Base-by-base conservation (phyloP, 2,329 filamentous ascomycete genomes). In the Ascochyta fabae region DNA sequence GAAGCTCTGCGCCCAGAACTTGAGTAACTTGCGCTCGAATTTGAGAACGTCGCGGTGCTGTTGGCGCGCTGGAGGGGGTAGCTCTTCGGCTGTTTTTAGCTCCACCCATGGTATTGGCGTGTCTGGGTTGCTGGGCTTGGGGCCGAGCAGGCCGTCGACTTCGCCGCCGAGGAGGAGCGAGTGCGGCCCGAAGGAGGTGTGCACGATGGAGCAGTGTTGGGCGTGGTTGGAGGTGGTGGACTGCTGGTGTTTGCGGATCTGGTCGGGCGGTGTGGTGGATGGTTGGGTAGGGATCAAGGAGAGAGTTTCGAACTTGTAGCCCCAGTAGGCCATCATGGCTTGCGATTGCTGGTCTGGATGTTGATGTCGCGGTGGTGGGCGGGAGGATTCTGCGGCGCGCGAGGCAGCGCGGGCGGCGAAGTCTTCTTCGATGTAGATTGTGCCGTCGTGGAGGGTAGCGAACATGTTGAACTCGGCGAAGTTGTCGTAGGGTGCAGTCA, bases 1-100 rank as follows among this genome's bases (percentile, higher is more conserved):
- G 71, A 96, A 99, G 0, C 91, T 96, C 75, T 98, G 95, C 13
- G 94, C 91, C 95, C 95, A 99, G 78, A 94, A 96, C 70, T 96
- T 96, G 76, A 96, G 85, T 50, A 98, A 83, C 74, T 98, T 98
- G 44, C 90, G 86, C 76, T 97, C 91, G 72, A 94, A 96, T 60
- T 87, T 89, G 19, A 88, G 77, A 69, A 86, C 82, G 67, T 95
- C 90, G 42, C 86, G 83, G 1, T 88, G 83, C 57, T 84, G 84
- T 47, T 81, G 81, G 22, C 66, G 59, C 6, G 70, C 66, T 3
- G 58, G 58, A 2, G 64, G 62, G 2, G 67, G 68, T 45, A 94
- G 87, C 61, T 89, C 87, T 36, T 85, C 88, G n/a, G 87, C 86
- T 0, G 95, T 99, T 74, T 99, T 99, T 54, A 99, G 84, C 76